Base-by-base conservation (phyloP, 768 basidiomycete species). In the Gymnopilus dilepis region DNA sequence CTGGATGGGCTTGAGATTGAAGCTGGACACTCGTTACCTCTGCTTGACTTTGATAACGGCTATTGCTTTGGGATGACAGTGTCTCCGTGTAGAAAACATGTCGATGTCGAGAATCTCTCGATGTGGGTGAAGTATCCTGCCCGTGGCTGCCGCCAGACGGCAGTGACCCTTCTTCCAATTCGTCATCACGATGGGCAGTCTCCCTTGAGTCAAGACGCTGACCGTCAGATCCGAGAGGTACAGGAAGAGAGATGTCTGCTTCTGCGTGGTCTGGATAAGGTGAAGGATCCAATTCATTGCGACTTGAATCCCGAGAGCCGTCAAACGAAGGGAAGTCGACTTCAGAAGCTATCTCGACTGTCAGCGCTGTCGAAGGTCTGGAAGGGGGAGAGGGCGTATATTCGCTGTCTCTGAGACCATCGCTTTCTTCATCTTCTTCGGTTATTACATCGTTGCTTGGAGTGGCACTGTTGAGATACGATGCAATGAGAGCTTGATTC, bases 401-500 rank as follows among this genome's bases (percentile, higher is more conserved):
- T 34, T 69, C 68, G 3, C 58, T 67, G n/a, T 66, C 61, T 19
- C 42, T 55, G 6, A 28, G 43, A 12, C 19, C 47, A 13, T 64
- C 67, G 17, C 59, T 52, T 34, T 69, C 71, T 22, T 72, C 65
- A 17, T 66, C 61, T 11, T 69, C 69, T 19, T 67, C 69, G 30
- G 48, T 64, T 28, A 59, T 62, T 34, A 59, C 61, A 31, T 72
- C 70, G 43, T 70, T 68, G 38, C 67, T 68, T 6, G 67, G 66
- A 12, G 70, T 73, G 47, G 56, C 66, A 50, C 67, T 64, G 40
- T 65, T 68, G 26, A 90, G 78, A 72, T 90, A 90, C 26, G 84
- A 81, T 6, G 84, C 82, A 21, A 88, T 83, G 12, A 80, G 81
- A 3, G 77, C 77, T 34, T 86, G 84, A 15, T 79, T 78, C 90